Evolutionary conservation across 139 green algal genomes (phyloP).

Genomic region (Dunaliella primolecta): DNA sequence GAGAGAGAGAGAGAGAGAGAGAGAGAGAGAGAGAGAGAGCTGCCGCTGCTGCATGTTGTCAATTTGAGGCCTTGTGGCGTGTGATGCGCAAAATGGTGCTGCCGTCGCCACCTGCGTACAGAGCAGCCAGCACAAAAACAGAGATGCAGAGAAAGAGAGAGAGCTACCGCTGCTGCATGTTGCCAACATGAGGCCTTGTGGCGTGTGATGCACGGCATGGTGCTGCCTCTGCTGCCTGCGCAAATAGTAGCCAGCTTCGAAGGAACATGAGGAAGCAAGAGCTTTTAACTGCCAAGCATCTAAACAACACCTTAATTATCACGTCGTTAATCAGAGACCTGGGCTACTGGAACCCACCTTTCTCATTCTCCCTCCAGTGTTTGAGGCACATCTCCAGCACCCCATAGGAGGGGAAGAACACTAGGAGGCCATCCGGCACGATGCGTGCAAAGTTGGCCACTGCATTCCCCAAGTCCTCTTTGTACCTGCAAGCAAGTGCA

Average conservation of each 20-base stretch:
- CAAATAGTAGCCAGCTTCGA: no score
- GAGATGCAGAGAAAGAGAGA: no score
- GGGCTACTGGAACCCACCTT: background rate
- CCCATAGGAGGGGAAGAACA: constrained; percentile 95
- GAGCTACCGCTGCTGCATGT: no score
- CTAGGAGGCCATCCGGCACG: constrained; percentile 88
- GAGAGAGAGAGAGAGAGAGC: no score
- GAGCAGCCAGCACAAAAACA: no score
- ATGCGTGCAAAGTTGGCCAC: constrained; percentile 83
- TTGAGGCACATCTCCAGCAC: constrained; percentile 70
- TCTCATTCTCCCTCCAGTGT: constrained; percentile 63
- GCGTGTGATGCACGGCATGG: constrained; percentile 83
- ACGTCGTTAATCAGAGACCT: no score
- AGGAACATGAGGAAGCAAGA: no score
- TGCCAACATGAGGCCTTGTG: constrained; percentile 85
- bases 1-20: no score
- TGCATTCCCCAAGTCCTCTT: constrained; percentile 65
- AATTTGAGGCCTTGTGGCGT: constrained; percentile 75
- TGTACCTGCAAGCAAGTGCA: constrained; percentile 14
- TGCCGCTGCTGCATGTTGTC: no score
- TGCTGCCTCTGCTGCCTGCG: constrained; percentile 39
- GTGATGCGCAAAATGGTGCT: constrained; percentile 87
- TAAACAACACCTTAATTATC: no score
- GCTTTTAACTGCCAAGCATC: no score
- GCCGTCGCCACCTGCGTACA: constrained; percentile 22